Percentiles rank a stretch among this genome's conserved stretches.
Evolutionary conservation across 495 filamentous ascomycete genomes (phyloP).

Genomic region (Podospora didyma): DNA sequence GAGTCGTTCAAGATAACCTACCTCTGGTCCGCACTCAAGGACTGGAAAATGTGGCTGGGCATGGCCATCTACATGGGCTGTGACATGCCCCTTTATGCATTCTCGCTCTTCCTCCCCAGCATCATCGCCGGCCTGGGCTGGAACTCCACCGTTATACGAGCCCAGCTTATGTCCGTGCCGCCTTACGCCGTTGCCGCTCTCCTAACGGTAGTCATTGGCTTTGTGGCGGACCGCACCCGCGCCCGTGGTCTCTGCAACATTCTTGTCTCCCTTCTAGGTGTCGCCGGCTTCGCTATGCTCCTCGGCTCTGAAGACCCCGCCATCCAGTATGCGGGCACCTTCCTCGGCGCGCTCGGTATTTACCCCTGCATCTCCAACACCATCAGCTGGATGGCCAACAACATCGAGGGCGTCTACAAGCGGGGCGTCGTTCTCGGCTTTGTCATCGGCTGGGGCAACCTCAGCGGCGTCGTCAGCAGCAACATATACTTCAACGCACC

Average conservation of each 20-base stretch:
- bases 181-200: constrained; percentile 82
- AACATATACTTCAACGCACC: constrained; percentile 59
- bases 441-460: constrained; percentile 89
- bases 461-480: constrained; percentile 79
- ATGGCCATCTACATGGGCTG: constrained; percentile 78
- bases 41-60: constrained; percentile 84
- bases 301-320: constrained; percentile 55
- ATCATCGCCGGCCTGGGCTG: constrained; percentile 79
- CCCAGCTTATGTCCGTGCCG: constrained; percentile 82
- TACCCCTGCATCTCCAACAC: constrained; percentile 93
- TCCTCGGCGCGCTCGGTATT: constrained; percentile 84
- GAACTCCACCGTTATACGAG: constrained; percentile 49
- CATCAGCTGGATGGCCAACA: constrained; percentile 85
- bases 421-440: constrained; percentile 81
- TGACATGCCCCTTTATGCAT: constrained; percentile 77
- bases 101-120: constrained; percentile 83
- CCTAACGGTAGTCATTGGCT: constrained; percentile 73
- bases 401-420: constrained; percentile 90
- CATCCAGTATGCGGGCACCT: constrained; percentile 77
- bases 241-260: constrained; percentile 85
- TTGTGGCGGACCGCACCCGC: constrained; percentile 71
- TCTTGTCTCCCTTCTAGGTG: constrained; percentile 60
- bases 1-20: constrained; percentile 76
- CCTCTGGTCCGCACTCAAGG: constrained; percentile 69
- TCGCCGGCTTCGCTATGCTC: constrained; percentile 77